These are phyloP conservation scores for Cryphonectria japonica DNA, from an alignment of 2,329 filamentous ascomycete genomes.

Conservation along the genomic window DNA sequence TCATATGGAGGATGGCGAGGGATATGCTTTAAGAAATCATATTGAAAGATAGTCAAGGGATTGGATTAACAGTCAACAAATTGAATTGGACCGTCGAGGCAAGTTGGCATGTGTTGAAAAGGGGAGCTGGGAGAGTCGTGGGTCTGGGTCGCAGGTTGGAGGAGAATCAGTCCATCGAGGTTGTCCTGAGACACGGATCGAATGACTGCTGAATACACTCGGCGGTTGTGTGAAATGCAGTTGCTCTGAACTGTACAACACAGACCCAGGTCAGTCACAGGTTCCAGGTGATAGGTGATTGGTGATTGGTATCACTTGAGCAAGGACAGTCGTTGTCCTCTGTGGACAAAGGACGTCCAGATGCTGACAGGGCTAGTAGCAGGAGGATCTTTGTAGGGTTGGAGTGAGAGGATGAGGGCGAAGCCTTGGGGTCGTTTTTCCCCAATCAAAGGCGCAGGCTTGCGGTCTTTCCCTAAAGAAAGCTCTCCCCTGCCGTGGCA, in stretches of 20 bases:
- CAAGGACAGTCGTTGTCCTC: neutral
- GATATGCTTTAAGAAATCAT: slow-evolving; percentile 20
- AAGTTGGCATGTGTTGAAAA: neutral
- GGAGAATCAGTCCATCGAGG: slow-evolving; percentile 29
- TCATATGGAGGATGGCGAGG: neutral
- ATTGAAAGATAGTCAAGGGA: slow-evolving; percentile 6
- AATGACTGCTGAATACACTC: slow-evolving; percentile 21
- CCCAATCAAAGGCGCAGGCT: neutral
- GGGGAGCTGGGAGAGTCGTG: slow-evolving; percentile 3
- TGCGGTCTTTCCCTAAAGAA: neutral
- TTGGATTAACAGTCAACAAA: slow-evolving; percentile 17
- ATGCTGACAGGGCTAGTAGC: neutral
- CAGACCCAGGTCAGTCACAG: neutral
- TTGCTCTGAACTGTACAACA: neutral
- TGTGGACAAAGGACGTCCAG: neutral
- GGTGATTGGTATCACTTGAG: neutral
- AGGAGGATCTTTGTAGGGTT: neutral
- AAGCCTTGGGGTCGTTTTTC: neutral
- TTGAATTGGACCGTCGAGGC: slow-evolving; percentile 9
- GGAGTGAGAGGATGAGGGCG: neutral
- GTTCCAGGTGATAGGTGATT: neutral
- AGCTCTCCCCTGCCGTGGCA: slow-evolving; percentile 3
- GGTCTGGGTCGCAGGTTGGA: slow-evolving; percentile 24
- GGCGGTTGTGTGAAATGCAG: neutral
- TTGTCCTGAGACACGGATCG: slow-evolving; percentile 28